Evolutionary conservation across 129 eudicot genomes (phyloP).

Genomic region (Chrysanthemum lavandulifolium): DNA sequence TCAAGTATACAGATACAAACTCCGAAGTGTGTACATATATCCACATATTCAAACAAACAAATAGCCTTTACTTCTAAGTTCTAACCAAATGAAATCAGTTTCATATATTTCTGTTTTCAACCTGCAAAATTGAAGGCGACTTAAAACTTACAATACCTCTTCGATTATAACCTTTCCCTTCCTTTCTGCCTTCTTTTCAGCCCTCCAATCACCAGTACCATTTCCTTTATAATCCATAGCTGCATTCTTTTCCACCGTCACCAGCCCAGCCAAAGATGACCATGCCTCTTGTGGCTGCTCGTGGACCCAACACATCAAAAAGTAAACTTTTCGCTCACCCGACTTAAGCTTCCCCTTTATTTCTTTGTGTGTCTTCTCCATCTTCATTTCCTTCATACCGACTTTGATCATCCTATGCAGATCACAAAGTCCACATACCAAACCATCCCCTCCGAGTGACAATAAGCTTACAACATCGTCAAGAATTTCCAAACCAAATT

Average conservation of each 20-base stretch:
- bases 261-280: slow-evolving; percentile 52
- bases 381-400: slow-evolving; percentile 55
- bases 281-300: slow-evolving; percentile 69
- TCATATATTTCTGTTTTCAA: background rate
- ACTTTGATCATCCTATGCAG: slow-evolving; percentile 48
- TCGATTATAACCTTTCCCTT: slow-evolving; percentile 68
- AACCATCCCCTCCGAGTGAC: slow-evolving; percentile 49
- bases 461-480: slow-evolving; percentile 57
- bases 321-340: slow-evolving; percentile 67
- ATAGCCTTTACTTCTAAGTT: too few relatives aligned
- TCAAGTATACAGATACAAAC: too few relatives aligned
- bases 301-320: slow-evolving; percentile 89
- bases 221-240: slow-evolving; percentile 38
- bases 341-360: slow-evolving; percentile 50
- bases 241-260: slow-evolving; percentile 56
- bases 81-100: too few relatives aligned
- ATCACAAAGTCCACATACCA: slow-evolving; percentile 78
- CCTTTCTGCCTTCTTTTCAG: slow-evolving; percentile 26
- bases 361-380: slow-evolving; percentile 48
- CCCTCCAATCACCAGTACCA: slow-evolving; percentile 20
- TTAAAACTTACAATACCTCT: slow-evolving; percentile 42
- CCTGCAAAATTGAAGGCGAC: background rate
- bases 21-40: too few relatives aligned
- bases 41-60: too few relatives aligned
- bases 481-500: slow-evolving; percentile 57